Percentiles rank a stretch among this genome's conserved stretches.
phyloP scores from a whole-genome alignment of 2,329 filamentous ascomycete species.

The Tolypocladium sp. region DNA sequence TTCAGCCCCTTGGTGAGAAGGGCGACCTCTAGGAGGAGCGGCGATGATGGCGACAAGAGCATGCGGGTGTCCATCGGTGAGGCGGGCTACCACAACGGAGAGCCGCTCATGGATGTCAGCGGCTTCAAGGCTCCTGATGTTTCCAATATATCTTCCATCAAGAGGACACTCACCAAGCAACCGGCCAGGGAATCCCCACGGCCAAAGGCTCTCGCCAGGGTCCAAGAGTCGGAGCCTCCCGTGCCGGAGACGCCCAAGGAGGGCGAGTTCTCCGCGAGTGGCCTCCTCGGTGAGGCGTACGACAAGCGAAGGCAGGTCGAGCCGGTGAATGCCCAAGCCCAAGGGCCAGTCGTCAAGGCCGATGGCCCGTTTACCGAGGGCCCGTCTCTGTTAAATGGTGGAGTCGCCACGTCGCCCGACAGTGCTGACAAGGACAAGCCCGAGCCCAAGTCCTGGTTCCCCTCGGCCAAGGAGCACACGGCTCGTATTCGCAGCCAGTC shows the following conservation, averaged over 20 bases:
- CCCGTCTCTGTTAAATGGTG: constrained; percentile 44
- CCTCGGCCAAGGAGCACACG: constrained; percentile 26
- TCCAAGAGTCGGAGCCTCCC: neutral
- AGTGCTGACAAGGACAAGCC: constrained; percentile 8
- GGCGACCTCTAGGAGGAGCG: neutral
- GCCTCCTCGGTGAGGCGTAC: constrained; percentile 42
- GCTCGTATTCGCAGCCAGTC: constrained; percentile 21
- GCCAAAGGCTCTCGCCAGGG: neutral
- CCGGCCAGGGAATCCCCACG: neutral
- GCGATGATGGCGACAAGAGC: constrained; percentile 11
- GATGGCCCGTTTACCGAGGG: constrained; percentile 43
- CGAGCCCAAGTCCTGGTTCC: constrained; percentile 24
- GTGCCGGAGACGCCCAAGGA: constrained; percentile 8
- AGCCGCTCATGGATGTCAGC: constrained; percentile 9
- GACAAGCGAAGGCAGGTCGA: constrained; percentile 34
- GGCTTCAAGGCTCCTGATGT: constrained; percentile 7
- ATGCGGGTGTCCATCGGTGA: constrained; percentile 30
- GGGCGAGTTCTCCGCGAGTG: constrained; percentile 38
- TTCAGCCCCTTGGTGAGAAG: neutral
- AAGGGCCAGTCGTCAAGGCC: constrained; percentile 20
- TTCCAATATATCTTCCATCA: neutral
- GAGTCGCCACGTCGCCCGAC: constrained; percentile 12
- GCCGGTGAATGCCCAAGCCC: constrained; percentile 17
- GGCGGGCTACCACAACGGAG: neutral
- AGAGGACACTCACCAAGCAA: neutral